These are phyloP conservation scores for Apophysomyces elegans DNA, from an alignment of 371 early-diverging fungal genomes.

Conservation along the genomic window DNA sequence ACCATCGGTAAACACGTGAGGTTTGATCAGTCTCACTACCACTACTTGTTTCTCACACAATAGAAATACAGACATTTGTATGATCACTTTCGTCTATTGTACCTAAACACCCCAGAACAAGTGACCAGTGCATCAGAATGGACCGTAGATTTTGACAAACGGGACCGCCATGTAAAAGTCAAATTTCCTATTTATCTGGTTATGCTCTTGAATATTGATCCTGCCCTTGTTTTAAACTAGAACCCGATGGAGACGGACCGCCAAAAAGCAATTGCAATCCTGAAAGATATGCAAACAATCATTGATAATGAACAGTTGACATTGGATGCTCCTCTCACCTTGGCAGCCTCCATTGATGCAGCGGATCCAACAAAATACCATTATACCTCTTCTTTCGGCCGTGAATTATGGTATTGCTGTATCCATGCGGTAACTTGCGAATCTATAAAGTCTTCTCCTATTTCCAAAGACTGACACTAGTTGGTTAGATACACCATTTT, in stretches of 20 bases:
- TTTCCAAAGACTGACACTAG: background rate
- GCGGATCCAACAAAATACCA: constrained; percentile 27
- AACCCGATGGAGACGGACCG: constrained; percentile 45
- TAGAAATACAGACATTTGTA: constrained; percentile 33
- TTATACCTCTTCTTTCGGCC: constrained; percentile 51
- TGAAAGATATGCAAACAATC: constrained; percentile 27
- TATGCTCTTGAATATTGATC: background rate
- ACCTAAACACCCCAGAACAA: constrained; percentile 27
- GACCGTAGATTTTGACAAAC: constrained; percentile 51
- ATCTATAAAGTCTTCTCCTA: background rate
- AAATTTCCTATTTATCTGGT: constrained; percentile 6
- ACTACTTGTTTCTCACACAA: background rate
- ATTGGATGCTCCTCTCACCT: constrained; percentile 27
- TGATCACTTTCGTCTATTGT: constrained; percentile 45
- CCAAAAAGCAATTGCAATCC: constrained; percentile 34
- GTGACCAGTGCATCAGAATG: constrained; percentile 16
- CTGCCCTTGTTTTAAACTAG: constrained; percentile 12
- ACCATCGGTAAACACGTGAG: constrained; percentile 73
- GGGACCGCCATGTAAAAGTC: constrained; percentile 45
- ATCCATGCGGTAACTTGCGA: constrained; percentile 44
- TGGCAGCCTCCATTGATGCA: constrained; percentile 45
- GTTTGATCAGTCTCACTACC: constrained; percentile 29
- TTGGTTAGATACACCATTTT: constrained; percentile 53
- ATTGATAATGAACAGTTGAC: constrained; percentile 10
- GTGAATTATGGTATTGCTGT: constrained; percentile 74